Base-by-base conservation (phyloP, 1,284 basidiomycete species). In the Ganoderma resinaceum region DNA sequence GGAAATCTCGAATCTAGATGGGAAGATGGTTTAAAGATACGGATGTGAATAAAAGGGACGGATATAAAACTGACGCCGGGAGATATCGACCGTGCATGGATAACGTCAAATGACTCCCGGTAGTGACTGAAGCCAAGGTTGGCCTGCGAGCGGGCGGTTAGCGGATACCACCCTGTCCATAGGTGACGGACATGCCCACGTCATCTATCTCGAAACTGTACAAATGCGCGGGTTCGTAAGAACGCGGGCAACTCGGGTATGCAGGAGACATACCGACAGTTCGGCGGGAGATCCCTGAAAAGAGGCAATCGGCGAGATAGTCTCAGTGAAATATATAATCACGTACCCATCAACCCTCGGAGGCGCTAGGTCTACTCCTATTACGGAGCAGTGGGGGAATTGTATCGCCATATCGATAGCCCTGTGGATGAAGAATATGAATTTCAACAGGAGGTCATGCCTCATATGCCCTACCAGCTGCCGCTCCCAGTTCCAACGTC, bases 401-500 rank as follows among this genome's bases (percentile, higher is more conserved):
- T 79, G 77, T 37, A 63, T 75, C 0, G 80, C 80, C 77, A 81
- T 80, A 63, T 79, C 79, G 55, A 80, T 72, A 33, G 78, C 79
- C 79, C 79, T 80, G 64, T 33, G 57, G 52, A 55, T 53, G 63
- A 37, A 52, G 31, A 66, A 42, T 40, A 58, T 66, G 31, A 71
- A 59, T 49, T 23, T 26, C 43, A 23, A 9, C 49, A 3, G 46
- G 43, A 20, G 4, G 26, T 38, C 46, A 31, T 29, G 49, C 37
- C n/a, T 11, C 31, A 23, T 35, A 23, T 38, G 55, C 72, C 74
- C 63, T 65, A 79, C 80, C 80, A 81, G 62, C 77, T 78, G 46
- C 80, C 80, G 61, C 80, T 80, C 43, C 80, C 80, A 14, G 79
- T 78, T 7, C 80, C 80, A 26, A 81, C 76, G 49, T 81, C 80